These are phyloP conservation scores for Trichoderma citrinoviride DNA, from an alignment of 2,329 filamentous ascomycete genomes.

Conservation along the genomic window DNA sequence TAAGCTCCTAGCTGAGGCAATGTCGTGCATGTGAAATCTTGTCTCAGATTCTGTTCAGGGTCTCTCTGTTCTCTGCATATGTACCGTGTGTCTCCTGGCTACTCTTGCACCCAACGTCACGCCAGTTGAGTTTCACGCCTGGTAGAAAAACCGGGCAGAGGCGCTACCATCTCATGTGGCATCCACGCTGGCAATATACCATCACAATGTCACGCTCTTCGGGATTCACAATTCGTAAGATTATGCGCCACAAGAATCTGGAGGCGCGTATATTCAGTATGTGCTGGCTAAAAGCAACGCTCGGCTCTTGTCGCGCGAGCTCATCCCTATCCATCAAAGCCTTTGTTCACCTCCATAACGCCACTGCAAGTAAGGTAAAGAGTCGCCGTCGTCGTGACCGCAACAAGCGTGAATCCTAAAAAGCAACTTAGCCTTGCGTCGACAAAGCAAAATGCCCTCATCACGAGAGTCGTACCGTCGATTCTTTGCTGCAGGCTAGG, in stretches of 20 bases:
- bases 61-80: neutral
- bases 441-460: neutral
- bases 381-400: neutral
- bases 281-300: neutral
- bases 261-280: neutral
- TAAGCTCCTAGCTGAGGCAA: neutral
- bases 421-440: neutral
- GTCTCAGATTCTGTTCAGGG: neutral
- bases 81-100: neutral
- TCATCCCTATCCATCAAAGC: neutral
- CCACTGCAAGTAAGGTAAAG: neutral
- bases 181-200: neutral
- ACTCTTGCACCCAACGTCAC: neutral
- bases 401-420: neutral
- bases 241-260: neutral
- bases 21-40: neutral
- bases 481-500: neutral
- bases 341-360: neutral
- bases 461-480: neutral
- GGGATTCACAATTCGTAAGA: neutral
- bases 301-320: neutral
- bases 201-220: neutral
- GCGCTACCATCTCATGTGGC: neutral
- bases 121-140: neutral
- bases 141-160: neutral